Evolutionary conservation across 805 yeast genomes (phyloP).

Genomic region (Sugiyamaella americana): DNA sequence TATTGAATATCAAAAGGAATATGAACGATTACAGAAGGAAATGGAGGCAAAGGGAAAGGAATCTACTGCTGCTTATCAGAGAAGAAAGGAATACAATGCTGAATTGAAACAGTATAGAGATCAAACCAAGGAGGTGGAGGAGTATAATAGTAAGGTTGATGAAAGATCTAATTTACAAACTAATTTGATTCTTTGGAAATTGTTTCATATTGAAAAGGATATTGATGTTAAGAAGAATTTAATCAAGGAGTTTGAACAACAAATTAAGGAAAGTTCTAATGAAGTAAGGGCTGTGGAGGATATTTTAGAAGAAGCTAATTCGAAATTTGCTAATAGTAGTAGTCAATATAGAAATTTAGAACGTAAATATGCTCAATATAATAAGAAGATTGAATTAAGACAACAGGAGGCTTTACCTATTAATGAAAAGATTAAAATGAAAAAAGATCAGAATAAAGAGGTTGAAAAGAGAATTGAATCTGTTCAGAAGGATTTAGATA

Average conservation of each 20-base stretch:
- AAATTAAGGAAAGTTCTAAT: conserved; percentile 19
- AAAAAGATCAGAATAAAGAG: conserved; percentile 38
- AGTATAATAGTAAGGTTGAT: conserved; percentile 49
- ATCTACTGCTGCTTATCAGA: conserved; percentile 57
- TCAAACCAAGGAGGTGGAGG: conserved; percentile 65
- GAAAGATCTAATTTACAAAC: conserved; percentile 37
- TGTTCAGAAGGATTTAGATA: conserved; percentile 44
- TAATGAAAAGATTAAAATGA: conserved; percentile 47
- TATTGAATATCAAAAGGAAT: conserved; percentile 56
- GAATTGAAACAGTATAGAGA: conserved; percentile 75
- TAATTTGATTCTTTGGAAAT: conserved; percentile 52
- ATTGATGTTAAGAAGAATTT: conserved; percentile 15
- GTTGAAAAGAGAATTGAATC: conserved; percentile 45
- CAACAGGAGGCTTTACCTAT: conserved; percentile 55
- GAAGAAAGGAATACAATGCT: conserved; percentile 60
- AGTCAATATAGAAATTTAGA: conserved; percentile 27
- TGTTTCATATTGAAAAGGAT: conserved; percentile 51
- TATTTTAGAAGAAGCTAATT: conserved; percentile 12
- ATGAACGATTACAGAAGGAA: conserved; percentile 56
- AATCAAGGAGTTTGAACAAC: conserved; percentile 24
- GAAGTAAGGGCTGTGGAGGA: conserved; percentile 16
- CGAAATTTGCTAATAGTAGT: conserved; percentile 12
- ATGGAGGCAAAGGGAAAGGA: conserved; percentile 53
- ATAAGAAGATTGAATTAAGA: conserved; percentile 39
- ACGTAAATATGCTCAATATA: conserved; percentile 35